Evolutionary conservation across 257 asterid species (phyloP), one percentile per base, ranked within the genome.

Genomic region (Linaria vulgaris): DNA sequence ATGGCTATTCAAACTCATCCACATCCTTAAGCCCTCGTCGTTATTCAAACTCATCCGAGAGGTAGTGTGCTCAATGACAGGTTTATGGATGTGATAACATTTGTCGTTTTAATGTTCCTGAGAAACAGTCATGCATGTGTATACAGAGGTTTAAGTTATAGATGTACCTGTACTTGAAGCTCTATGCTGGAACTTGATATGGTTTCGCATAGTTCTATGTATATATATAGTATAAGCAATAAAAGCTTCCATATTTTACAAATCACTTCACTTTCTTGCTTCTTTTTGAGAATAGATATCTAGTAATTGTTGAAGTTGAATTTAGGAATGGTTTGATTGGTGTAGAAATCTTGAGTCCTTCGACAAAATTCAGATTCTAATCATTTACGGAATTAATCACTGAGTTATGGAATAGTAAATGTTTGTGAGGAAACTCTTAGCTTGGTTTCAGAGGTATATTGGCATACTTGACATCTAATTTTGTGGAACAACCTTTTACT

Each of bases 291-390:
- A 34, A 8, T 34, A 1, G 41, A 8, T 34, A 11, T 7, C 9
- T 34, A 34, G 10, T 34, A 34, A 3, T 34, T 34, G 9, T 34
- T 34, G 41, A 7, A 63, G 30, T 72, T 69, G 73, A 69, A 73
- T 16, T 59, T 56, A 50, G 51, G 50, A 47, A 60, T 41, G 37
- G 52, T 38, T 68, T 41, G 23, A 39, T 43, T 55, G 67, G 19
- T 67, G 45, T 77, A 89, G 97, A 80, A n/a, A 89, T 92, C 60
- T 85, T 92, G 47, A 97, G 87, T 77, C 97, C 97, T 45, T 97
- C 87, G 59, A 95, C 96, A 1, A 92, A 92, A 71, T 92, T 89
- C 79, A 83, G 99, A 74, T 89, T 92, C 84, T 87, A 89, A 82
- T 91, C 99, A 56, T 95, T 92, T 31, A 83, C 95, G 6, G 95